Evolutionary conservation across 805 yeast genomes (phyloP), one percentile per base, ranked within the genome.

Genomic region (Candida gorgasii): DNA sequence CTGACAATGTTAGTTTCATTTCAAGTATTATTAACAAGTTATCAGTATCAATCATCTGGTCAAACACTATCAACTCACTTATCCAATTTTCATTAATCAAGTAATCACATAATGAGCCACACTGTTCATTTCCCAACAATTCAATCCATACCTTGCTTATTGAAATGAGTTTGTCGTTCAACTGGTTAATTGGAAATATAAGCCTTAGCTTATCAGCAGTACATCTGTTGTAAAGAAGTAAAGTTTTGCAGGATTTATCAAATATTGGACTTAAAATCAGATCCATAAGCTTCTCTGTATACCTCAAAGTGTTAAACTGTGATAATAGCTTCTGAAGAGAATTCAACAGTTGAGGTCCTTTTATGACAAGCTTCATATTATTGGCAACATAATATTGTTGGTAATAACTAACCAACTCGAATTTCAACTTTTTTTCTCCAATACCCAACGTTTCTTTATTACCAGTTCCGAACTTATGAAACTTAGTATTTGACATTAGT

Each of bases 271-370:
- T 5, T 17, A 11, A 17, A 16, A 11, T 13, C 35, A 8, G 5
- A 12, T 13, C 6, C 6, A 8, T 6, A 14, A 5, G 5, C 20
- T 23, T 5, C 16, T 18, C 2, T 26, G 39, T 13, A 78, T 53
- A 23, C 57, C 63, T n/a, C n/a, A n/a, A n/a, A n/a, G n/a, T n/a
- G 13, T 65, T 55, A 51, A 82, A 83, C 42, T 68, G 56, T 1
- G 62, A 33, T 1, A 68, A 30, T 0, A 81, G 82, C 13, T 78
- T 83, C 32, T 75, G 77, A 26, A 86, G 55, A 18, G 64, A 59
- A 48, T 80, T 81, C 24, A 84, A 49, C 0, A 90, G 79, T 43
- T 82, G 86, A 0, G 89, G 82, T 0, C 90, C 84, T 50, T 76
- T 71, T 4, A 86, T 49, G 1, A 83, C 87, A 17, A 85, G 39